Base-by-base conservation (phyloP, 83 land plant genomes). In the Picea mariana region DNA sequence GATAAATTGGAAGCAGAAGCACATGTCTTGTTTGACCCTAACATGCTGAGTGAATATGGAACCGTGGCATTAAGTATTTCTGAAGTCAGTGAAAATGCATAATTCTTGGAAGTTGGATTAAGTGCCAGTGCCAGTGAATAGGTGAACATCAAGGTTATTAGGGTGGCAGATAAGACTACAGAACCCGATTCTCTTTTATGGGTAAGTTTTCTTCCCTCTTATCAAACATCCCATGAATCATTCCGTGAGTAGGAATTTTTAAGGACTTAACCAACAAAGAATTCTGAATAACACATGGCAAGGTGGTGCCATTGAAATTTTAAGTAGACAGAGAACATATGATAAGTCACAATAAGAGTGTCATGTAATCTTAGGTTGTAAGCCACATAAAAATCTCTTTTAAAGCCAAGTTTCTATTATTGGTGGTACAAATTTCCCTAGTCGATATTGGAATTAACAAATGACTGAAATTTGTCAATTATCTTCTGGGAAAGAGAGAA, bases 51-150 rank as follows among this genome's bases (percentile, higher is more conserved):
- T 77, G 94, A 95, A 24, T 99, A 98, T 86, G 99, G 99, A 44
- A 98, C 99, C 0, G 89, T 94, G 6, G 86, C 99, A 21, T 82
- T 98, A 72, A 82, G 67, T 67, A 79, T 67, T 2, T 79, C 13
- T 69, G 38, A 83, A 12, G 86, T 98, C 61, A 98, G 97, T 81
- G 89, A 94, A 86, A 92, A 98, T 89, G 99, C 92, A 5, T 88
- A 91, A 79, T 93, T 89, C 77, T 72, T 98, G 85, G 99, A 97
- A 11, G 89, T 91, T 87, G 96, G 95, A 20, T 86, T 93, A 77
- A 96, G 98, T 84, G 80, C 91, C 13, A 98, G 99, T 81, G 99
- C 99, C 6, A 98, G 99, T 81, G 99, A 98, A 87, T 98, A 99
- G 99, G 87, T 94, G 11, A 94, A 93, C 23, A 88, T 96, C 63